Evolutionary conservation across 768 basidiomycete genomes (phyloP).

Genomic region (Boletales sp.): DNA sequence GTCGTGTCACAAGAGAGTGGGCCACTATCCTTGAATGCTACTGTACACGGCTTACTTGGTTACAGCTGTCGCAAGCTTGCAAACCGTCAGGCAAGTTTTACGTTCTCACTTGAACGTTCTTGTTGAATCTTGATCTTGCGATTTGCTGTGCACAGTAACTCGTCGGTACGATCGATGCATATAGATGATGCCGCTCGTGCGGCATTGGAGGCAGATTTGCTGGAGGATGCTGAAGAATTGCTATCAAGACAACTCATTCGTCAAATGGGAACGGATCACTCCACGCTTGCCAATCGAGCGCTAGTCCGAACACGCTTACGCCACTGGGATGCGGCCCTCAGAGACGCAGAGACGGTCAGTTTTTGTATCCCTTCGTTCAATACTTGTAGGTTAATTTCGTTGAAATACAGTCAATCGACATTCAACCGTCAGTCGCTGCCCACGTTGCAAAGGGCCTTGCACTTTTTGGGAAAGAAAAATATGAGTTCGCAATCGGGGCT

Average conservation of each 20-base stretch:
- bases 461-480: conserved; percentile 7
- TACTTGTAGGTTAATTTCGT: neutral
- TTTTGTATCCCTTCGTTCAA: neutral
- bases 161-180: conserved; percentile 2
- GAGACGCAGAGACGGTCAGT: conserved; percentile 9
- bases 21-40: neutral
- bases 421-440: conserved; percentile 8
- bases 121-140: neutral
- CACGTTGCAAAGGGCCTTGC: conserved; percentile 7
- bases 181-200: neutral
- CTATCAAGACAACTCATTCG: conserved; percentile 3
- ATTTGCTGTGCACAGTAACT: neutral
- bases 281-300: conserved; percentile 3
- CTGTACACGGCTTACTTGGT: neutral
- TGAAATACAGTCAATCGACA: conserved; percentile 4
- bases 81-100: neutral
- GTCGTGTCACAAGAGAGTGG: conserved; percentile 4
- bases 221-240: conserved; percentile 11
- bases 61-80: conserved; percentile 4
- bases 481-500: conserved; percentile 1
- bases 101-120: neutral
- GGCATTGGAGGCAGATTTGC: conserved; percentile 4
- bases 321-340: conserved; percentile 5
- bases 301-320: conserved; percentile 6
- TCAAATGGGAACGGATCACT: neutral